Percentiles rank a stretch among this genome's conserved stretches.
These are phyloP conservation scores for Malus fusca DNA, from an alignment of 306 rosid genomes.

Conservation along the genomic window DNA sequence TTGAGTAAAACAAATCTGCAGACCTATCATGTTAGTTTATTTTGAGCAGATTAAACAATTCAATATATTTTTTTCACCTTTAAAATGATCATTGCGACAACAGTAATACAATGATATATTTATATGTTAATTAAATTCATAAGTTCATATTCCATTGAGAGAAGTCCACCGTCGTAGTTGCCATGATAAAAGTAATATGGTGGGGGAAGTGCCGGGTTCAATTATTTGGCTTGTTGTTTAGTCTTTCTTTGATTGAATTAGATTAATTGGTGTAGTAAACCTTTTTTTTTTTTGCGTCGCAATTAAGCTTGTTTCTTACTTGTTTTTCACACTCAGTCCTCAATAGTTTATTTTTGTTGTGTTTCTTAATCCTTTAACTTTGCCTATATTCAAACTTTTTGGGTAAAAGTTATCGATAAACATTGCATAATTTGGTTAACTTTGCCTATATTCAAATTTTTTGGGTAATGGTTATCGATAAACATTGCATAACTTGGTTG, in stretches of 20 bases:
- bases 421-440: neutral
- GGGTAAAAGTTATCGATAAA: neutral
- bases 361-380: neutral
- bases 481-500: neutral
- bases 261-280: neutral
- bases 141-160: neutral
- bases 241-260: neutral
- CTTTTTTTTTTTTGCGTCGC: neutral
- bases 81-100: too few species aligned
- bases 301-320: neutral
- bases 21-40: too few species aligned
- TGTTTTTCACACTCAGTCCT: neutral
- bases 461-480: neutral
- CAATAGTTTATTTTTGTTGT: neutral
- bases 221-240: neutral
- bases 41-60: too few species aligned
- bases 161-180: neutral
- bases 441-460: neutral
- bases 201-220: neutral
- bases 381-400: neutral
- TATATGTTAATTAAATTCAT: neutral
- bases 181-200: neutral
- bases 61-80: too few species aligned
- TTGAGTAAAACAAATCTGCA: too few species aligned
- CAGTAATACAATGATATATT: too few species aligned